A percentile compares a stretch with the other conserved stretches of the same genome.
Evolutionary conservation across 805 yeast species (phyloP).

Genomic region (Nakazawaea sp.): DNA sequence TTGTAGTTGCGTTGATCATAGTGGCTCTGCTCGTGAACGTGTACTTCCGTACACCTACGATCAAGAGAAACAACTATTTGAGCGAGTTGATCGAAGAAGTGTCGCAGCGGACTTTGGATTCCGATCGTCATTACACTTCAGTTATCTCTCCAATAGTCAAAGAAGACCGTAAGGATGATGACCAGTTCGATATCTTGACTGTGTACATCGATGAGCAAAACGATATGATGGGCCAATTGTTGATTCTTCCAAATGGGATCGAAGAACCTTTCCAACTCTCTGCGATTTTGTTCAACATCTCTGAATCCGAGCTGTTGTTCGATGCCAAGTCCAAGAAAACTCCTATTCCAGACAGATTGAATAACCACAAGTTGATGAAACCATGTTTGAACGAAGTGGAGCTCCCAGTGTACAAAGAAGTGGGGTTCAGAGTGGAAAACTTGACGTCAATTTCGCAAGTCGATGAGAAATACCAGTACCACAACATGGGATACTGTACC

Average conservation of each 20-base stretch:
- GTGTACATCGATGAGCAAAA: not conserved
- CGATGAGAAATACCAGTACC: conserved; percentile 1
- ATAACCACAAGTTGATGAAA: conserved; percentile 10
- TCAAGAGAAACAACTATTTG: conserved; percentile 3
- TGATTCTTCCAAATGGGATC: conserved; percentile 10
- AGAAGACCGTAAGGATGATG: conserved; percentile 6
- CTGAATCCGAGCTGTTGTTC: conserved; percentile 3
- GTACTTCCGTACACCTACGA: not conserved
- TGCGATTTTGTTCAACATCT: conserved; percentile 3
- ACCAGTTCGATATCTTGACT: conserved; percentile 4
- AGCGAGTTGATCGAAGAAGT: conserved; percentile 4
- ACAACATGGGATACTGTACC: conserved; percentile 10
- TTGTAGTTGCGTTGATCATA: too few relatives aligned
- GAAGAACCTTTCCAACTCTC: conserved; percentile 6
- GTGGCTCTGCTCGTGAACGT: not conserved
- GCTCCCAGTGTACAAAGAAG: conserved; percentile 1
- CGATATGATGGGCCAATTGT: conserved; percentile 3
- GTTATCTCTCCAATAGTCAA: conserved; percentile 7
- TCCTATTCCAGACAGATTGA: conserved; percentile 5
- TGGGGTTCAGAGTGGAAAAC: conserved; percentile 4
- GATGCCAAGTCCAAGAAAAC: not conserved
- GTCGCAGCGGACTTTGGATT: not conserved
- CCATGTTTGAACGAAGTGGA: conserved; percentile 9
- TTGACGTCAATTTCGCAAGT: not conserved
- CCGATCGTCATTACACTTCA: not conserved